These are phyloP conservation scores for Arabis alpina DNA, from an alignment of 345 rosid genomes.

Conservation along the genomic window DNA sequence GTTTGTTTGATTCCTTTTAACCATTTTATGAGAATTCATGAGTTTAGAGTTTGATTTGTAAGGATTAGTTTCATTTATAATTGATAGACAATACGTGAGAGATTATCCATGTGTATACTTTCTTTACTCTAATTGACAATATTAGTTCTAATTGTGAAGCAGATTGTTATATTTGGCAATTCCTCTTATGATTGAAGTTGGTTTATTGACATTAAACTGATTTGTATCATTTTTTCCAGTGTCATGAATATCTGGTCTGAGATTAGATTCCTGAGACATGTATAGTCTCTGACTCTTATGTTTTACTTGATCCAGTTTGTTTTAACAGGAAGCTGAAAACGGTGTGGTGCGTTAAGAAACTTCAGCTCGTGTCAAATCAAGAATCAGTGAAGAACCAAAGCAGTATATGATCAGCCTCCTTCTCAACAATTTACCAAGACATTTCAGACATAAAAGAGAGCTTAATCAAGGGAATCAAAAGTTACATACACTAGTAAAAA, in stretches of 20 bases:
- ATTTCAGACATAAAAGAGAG: too few relatives aligned
- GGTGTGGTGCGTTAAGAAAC: neutral
- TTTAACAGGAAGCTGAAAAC: neutral
- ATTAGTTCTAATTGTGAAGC: neutral
- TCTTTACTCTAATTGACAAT: neutral
- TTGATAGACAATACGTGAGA: neutral
- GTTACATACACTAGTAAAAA: too few relatives aligned
- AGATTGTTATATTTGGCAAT: too few relatives aligned
- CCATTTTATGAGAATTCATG: conserved; percentile 4
- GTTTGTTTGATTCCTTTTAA: too few relatives aligned
- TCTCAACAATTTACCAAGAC: too few relatives aligned
- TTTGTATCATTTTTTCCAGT: too few relatives aligned
- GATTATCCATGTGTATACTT: neutral
- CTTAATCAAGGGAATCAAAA: too few relatives aligned
- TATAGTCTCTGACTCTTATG: neutral
- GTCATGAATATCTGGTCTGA: neutral
- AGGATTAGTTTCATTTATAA: neutral
- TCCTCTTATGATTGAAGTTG: neutral
- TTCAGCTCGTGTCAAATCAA: neutral
- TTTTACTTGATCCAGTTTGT: neutral
- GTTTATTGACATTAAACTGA: conserved; percentile 2
- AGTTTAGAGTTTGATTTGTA: neutral
- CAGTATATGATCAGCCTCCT: too few relatives aligned
- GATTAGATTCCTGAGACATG: neutral
- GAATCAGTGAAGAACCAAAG: too few relatives aligned